Percentiles rank a stretch among this genome's conserved stretches.
phyloP scores from a whole-genome alignment of 2,329 filamentous ascomycete genomes.

The Tolypocladium guangdongense region DNA sequence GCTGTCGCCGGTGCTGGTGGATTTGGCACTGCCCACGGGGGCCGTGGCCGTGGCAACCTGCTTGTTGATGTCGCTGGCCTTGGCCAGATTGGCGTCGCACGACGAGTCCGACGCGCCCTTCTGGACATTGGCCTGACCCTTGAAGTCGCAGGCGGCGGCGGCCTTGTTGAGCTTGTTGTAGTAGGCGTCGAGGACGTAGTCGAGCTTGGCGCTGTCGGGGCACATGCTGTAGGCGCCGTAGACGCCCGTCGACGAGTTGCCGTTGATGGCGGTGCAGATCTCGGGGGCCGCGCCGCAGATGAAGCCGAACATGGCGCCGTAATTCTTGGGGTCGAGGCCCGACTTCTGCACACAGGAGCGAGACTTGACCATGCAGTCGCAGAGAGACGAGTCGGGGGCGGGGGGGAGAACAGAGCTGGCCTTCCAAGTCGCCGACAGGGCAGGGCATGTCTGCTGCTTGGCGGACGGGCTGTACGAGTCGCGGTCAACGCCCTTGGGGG shows the following conservation, averaged over 20 bases:
- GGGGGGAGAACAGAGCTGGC: constrained; percentile 61
- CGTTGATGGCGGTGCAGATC: constrained; percentile 57
- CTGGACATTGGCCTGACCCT: constrained; percentile 50
- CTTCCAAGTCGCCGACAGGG: constrained; percentile 52
- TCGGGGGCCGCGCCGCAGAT: constrained; percentile 51
- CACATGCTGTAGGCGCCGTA: constrained; percentile 78
- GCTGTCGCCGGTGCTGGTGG: constrained; percentile 15
- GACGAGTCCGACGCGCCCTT: constrained; percentile 32
- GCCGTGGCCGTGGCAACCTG: constrained; percentile 34
- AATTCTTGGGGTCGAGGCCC: constrained; percentile 45
- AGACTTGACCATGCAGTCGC: constrained; percentile 72
- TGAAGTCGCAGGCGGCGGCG: constrained; percentile 57
- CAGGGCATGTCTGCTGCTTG: constrained; percentile 62
- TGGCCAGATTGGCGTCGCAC: constrained; percentile 49
- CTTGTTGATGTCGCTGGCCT: constrained; percentile 48
- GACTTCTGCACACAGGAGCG: constrained; percentile 59
- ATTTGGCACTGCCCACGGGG: constrained; percentile 14
- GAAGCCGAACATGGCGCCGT: constrained; percentile 59
- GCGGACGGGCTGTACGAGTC: constrained; percentile 64
- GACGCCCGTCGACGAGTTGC: constrained; percentile 29
- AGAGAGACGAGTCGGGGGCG: constrained; percentile 66
- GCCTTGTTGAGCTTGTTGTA: constrained; percentile 46
- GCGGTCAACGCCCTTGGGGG: constrained; percentile 54
- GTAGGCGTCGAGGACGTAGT: constrained; percentile 65
- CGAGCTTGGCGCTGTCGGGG: constrained; percentile 56